These are phyloP conservation scores for Rhizodiscina lignyota DNA, from an alignment of 495 filamentous ascomycete species.

Conservation along the genomic window DNA sequence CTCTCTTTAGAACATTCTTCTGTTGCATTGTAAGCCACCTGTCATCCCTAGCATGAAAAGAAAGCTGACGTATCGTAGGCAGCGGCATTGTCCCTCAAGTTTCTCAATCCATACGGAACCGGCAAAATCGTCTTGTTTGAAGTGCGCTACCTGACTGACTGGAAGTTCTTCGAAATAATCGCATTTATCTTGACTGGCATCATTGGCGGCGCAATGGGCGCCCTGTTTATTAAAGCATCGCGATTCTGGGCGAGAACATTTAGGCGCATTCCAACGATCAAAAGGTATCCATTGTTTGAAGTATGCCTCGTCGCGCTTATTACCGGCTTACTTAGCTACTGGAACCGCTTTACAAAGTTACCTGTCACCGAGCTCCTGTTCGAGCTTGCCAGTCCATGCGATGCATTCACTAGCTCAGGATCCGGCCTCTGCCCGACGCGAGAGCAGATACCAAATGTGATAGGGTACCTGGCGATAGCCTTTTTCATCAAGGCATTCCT, in stretches of 20 bases:
- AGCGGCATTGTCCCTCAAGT: constrained; percentile 78
- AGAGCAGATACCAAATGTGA: constrained; percentile 55
- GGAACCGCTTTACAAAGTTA: constrained; percentile 81
- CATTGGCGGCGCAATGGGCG: constrained; percentile 69
- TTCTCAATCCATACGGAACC: constrained; percentile 90
- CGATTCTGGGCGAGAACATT: constrained; percentile 78
- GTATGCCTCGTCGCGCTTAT: constrained; percentile 74
- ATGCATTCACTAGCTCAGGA: constrained; percentile 36
- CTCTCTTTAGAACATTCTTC: constrained; percentile 94
- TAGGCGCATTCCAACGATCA: constrained; percentile 63
- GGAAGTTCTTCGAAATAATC: constrained; percentile 81
- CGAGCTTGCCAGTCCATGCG: constrained; percentile 79
- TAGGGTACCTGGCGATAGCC: constrained; percentile 53
- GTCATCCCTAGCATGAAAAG: constrained; percentile 1
- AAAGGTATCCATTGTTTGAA: constrained; percentile 69
- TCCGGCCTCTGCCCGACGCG: constrained; percentile 63
- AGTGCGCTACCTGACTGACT: constrained; percentile 82
- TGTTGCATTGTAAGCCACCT: constrained; percentile 62
- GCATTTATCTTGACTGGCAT: constrained; percentile 74
- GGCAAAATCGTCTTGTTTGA: constrained; percentile 93
- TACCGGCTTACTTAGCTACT: constrained; percentile 75
- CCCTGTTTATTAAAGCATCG: constrained; percentile 93
- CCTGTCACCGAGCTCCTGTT: constrained; percentile 82
- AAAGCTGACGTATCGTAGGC: constrained; percentile 18
- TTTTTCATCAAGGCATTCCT: constrained; percentile 82